Conservation (phyloP, 768 basidiomycete genomes). For the Coprinellus micaceus region DNA sequence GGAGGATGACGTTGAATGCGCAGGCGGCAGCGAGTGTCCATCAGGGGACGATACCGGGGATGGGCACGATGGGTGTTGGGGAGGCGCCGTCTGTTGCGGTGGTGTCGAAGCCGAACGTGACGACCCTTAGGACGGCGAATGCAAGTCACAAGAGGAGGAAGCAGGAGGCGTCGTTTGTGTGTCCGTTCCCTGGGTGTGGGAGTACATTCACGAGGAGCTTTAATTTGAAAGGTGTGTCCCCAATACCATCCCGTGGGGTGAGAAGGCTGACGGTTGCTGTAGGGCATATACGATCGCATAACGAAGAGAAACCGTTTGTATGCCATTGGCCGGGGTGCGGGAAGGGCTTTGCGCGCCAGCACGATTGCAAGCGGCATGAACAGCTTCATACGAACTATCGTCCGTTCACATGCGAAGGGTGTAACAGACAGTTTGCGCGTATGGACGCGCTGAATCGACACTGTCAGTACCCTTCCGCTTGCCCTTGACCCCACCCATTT, state of each 20-base stretch:
- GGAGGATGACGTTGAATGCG: constrained; percentile 15
- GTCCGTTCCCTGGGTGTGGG: constrained; percentile 79
- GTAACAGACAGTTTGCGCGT: constrained; percentile 87
- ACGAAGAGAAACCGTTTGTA: constrained; percentile 91
- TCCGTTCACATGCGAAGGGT: constrained; percentile 91
- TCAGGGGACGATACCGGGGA: constrained; percentile 6
- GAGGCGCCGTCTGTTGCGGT: constrained; percentile 10
- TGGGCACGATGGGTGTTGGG: constrained; percentile 1
- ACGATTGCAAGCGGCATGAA: constrained; percentile 96
- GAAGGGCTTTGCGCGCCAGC: constrained; percentile 91
- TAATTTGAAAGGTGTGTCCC: constrained; percentile 75
- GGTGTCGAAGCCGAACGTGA: constrained; percentile 76
- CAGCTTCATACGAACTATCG: constrained; percentile 90
- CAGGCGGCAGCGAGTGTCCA: background rate
- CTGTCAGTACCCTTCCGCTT: constrained; percentile 48
- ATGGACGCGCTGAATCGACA: constrained; percentile 95
- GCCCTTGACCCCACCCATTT: background rate
- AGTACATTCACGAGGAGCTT: constrained; percentile 91
- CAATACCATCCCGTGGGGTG: constrained; percentile 7
- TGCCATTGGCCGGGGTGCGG: constrained; percentile 94
- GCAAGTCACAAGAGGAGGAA: constrained; percentile 84
- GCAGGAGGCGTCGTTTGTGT: constrained; percentile 82
- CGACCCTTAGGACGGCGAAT: constrained; percentile 84
- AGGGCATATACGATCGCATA: constrained; percentile 94
- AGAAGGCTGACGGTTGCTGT: too few species aligned